Evolutionary conservation across 2,329 filamentous ascomycete genomes (phyloP), one percentile per base, ranked within the genome.

Genomic region (Phyllosticta citribraziliensis): DNA sequence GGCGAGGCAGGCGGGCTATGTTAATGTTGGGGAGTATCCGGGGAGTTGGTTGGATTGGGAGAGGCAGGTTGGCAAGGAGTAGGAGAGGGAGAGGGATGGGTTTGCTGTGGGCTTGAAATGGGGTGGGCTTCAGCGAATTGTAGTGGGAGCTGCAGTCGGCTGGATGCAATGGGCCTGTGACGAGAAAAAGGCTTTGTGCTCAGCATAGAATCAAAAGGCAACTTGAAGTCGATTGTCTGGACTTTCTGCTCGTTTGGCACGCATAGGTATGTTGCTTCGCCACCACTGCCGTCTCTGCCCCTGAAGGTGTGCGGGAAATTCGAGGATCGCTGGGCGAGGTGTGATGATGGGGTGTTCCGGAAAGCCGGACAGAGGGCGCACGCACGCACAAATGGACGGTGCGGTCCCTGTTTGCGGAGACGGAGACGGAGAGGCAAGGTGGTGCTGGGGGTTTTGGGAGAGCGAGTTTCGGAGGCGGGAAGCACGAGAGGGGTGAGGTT

Each of bases 21-120:
- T 76, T 56, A 82, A 81, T 8, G 84, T 89, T 0, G 84, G 84
- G 20, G 88, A 91, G 75, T 93, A 90, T 70, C 78, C 80, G 2
- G 89, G 88, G 1, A 89, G 86, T 70, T 92, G 87, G 87, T 65
- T 89, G 65, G 93, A 97, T 71, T 97, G 94, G 94, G 80, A 80
- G 65, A 82, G 76, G 88, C 0, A 81, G 53, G 66, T 66, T 27
- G 61, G 56, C 33, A 33, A 70, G 50, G 57, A 25, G 20, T 11
- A 56, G 30, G 33, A 47, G 14, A 22, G 14, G 10, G 12, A 40
- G 5, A 47, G 17, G 55, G 4, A 2, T 22, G 22, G 22, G 3
- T 22, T 22, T 22, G 22, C 22, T 22, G 22, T 22, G 22, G 22
- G 22, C 22, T 22, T 22, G 22, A 22, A 22, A 22, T 22, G 22